Evolutionary conservation across 768 basidiomycete genomes (phyloP), one percentile per base, ranked within the genome.

Genomic region (Lentinula boryana): DNA sequence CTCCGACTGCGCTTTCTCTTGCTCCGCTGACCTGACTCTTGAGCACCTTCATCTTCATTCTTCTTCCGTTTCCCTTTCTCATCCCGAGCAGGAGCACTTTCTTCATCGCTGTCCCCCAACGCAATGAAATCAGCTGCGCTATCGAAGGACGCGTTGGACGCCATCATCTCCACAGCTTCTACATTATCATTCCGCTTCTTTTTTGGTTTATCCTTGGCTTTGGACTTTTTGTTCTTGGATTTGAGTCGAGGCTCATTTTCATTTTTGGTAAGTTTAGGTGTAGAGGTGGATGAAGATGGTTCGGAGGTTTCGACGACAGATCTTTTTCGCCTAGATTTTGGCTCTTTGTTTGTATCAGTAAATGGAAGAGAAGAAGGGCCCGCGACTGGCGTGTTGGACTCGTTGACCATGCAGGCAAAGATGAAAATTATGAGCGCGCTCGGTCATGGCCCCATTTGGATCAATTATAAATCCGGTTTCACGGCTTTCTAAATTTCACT

Each of bases 41-140:
- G 13, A n/a, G 40, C 23, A 23, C 23, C 23, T 2, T 23, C 16
- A 5, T 27, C 23, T 32, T 52, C 38, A 3, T 10, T 38, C 15
- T 60, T 33, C 32, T 43, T 16, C 31, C 23, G 49, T 41, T 60
- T 60, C 49, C 50, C 58, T 51, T 43, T 43, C 9, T 23, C 46
- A 23, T 35, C 18, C 8, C 16, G 23, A 6, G 8, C 21, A 18
- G 4, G 5, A 10, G 10, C 61, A 10, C 66, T 65, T 15, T 46
- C 65, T 13, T 64, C 65, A 31, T 44, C 43, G 18, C 41, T 61
- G 6, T 13, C 60, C 32, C 72, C 54, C 1, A 56, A 36, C 8
- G 74, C 72, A 43, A 75, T 62, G 49, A 75, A 75, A 54, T 75
- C 71, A 38, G 69, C 72, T 4, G 68, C 71, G 12, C 65, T 64